Evolutionary conservation across 305 asterid genomes (phyloP).

Genomic region (Rubia balearica): DNA sequence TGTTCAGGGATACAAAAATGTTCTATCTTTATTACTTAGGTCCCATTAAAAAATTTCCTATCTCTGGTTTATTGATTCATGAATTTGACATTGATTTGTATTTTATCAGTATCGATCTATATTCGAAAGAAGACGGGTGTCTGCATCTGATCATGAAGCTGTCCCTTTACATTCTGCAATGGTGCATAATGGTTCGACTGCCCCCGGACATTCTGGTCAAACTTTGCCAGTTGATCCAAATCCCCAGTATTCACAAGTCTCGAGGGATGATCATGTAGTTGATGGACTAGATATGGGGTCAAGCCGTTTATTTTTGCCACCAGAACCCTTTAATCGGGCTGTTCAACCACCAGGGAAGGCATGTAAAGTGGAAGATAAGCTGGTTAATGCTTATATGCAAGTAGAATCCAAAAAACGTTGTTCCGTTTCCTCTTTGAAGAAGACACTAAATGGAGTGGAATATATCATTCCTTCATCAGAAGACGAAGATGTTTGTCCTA

Average conservation of each 20-base stretch:
- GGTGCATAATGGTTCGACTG: slow-evolving; percentile 7
- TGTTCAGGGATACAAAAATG: not conserved
- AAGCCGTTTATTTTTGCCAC: slow-evolving; percentile 23
- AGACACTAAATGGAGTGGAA: not conserved
- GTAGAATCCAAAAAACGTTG: slow-evolving; percentile 11
- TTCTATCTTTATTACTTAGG: not conserved
- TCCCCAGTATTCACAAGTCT: slow-evolving; percentile 6
- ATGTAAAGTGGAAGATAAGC: slow-evolving; percentile 11
- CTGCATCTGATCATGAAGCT: slow-evolving; percentile 16
- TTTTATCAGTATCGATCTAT: slow-evolving; percentile 21
- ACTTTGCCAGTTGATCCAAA: slow-evolving; percentile 9
- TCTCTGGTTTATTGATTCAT: not conserved
- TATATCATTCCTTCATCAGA: slow-evolving; percentile 22
- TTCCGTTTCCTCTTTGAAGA: slow-evolving; percentile 21
- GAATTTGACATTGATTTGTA: not conserved
- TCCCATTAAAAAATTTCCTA: not conserved
- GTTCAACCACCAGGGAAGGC: slow-evolving; percentile 5
- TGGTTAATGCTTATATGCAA: slow-evolving; percentile 9
- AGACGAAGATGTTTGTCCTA: slow-evolving; percentile 54
- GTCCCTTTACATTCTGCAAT: slow-evolving; percentile 8
- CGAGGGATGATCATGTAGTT: slow-evolving; percentile 3
- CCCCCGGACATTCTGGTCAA: not conserved
- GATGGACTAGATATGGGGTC: slow-evolving; percentile 23
- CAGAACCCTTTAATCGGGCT: slow-evolving; percentile 21
- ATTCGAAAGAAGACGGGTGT: not conserved